These are phyloP conservation scores for Datisca glomerata DNA, from an alignment of 306 rosid genomes.

Conservation along the genomic window DNA sequence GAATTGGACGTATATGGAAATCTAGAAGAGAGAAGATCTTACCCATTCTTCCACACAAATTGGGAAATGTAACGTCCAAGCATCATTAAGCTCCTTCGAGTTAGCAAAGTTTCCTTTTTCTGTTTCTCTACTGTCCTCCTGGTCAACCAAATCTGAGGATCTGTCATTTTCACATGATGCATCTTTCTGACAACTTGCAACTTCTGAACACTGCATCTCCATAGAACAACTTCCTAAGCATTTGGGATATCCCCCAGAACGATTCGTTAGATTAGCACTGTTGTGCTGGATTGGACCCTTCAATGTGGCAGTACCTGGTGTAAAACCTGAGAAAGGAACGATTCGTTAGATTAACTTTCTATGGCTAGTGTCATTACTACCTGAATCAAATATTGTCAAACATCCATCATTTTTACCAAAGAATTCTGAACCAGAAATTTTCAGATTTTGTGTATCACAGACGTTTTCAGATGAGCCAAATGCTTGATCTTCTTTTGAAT, in stretches of 20 bases:
- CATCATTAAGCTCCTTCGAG: conserved; percentile 17
- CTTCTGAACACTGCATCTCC: conserved; percentile 38
- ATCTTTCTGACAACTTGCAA: conserved; percentile 38
- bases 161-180: conserved; percentile 30
- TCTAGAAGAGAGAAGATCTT: conserved; percentile 5
- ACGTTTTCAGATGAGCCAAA: conserved; percentile 21
- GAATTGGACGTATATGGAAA: too few species aligned
- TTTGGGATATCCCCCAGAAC: conserved; percentile 19
- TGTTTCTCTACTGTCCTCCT: conserved; percentile 19
- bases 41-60: conserved; percentile 20
- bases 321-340: conserved; percentile 18
- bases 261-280: conserved; percentile 19
- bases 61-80: conserved; percentile 14
- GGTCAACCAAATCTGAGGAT: conserved; percentile 22
- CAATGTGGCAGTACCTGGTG: conserved; percentile 12
- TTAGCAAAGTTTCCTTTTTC: conserved; percentile 16
- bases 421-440: conserved; percentile 21
- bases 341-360: conserved; percentile 12
- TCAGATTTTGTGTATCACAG: conserved; percentile 12
- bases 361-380: conserved; percentile 13
- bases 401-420: conserved; percentile 15
- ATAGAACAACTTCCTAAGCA: conserved; percentile 25
- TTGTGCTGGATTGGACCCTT: conserved; percentile 15
- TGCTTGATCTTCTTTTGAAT: conserved; percentile 24
- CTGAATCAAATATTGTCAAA: conserved; percentile 11